phyloP scores from a whole-genome alignment of 306 rosid genomes.

The Elaeagnus macrophylla region DNA sequence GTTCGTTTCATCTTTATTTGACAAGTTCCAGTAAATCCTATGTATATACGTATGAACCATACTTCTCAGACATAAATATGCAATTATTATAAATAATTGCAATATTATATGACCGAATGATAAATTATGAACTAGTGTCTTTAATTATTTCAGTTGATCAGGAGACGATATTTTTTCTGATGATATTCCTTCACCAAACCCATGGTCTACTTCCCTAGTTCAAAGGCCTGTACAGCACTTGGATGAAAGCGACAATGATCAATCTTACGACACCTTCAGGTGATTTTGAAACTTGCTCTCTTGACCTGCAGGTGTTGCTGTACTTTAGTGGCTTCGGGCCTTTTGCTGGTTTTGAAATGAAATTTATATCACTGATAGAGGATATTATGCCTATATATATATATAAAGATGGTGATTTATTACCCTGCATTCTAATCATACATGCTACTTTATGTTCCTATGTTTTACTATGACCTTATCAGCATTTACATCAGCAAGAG shows the following conservation, averaged over 20 bases:
- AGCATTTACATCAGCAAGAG: too few relatives aligned
- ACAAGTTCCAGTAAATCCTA: background rate
- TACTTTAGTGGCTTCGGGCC: too few relatives aligned
- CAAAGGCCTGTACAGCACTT: constrained; percentile 49
- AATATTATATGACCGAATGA: too few relatives aligned
- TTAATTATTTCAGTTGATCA: constrained; percentile 58
- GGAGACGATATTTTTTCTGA: constrained; percentile 89
- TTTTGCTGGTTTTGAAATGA: too few relatives aligned
- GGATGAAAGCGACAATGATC: constrained; percentile 70
- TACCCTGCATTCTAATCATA: background rate
- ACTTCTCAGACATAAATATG: background rate
- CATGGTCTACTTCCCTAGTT: constrained; percentile 66
- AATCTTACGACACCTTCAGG: constrained; percentile 47
- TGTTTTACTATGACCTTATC: background rate
- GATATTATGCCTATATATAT: too few relatives aligned
- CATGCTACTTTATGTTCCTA: background rate
- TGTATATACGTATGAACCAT: background rate
- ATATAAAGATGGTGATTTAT: background rate
- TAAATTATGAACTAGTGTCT: background rate
- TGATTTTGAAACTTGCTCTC: constrained; percentile 17
- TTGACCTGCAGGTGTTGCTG: background rate
- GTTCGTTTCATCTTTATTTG: background rate
- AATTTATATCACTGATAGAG: too few relatives aligned
- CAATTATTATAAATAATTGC: too few relatives aligned
- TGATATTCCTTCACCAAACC: constrained; percentile 44